A percentile compares a stretch with the other conserved stretches of the same genome.
These are phyloP conservation scores for Candida maesae DNA, from an alignment of 805 yeast genomes.

Conservation along the genomic window DNA sequence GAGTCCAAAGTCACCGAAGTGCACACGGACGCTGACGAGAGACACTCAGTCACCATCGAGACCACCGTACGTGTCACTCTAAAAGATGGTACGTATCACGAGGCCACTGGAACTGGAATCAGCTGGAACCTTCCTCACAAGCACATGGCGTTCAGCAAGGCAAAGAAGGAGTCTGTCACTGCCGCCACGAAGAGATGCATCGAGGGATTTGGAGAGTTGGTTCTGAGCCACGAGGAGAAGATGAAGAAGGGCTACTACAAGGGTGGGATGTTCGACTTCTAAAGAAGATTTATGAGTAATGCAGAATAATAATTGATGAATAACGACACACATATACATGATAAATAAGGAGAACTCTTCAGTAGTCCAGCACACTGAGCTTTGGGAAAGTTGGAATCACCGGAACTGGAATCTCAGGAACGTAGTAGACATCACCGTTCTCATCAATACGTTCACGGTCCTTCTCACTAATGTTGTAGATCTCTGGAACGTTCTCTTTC, in stretches of 20 bases:
- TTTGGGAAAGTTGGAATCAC: conserved; percentile 58
- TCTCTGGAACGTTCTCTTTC: conserved; percentile 63
- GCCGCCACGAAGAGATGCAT: conserved; percentile 79
- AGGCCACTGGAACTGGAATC: conserved; percentile 72
- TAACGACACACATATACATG: conserved; percentile 3
- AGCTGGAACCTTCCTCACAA: conserved; percentile 58
- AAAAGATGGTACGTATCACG: conserved; percentile 79
- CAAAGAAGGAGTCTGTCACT: conserved; percentile 81
- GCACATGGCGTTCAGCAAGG: conserved; percentile 73
- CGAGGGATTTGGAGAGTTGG: conserved; percentile 68
- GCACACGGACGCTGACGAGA: conserved; percentile 12
- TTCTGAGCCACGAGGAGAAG: conserved; percentile 37
- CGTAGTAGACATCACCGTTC: conserved; percentile 74
- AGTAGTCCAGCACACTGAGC: conserved; percentile 57
- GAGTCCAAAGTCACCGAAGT: conserved; percentile 19
- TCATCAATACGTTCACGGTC: conserved; percentile 90
- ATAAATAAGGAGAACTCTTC: conserved; percentile 3
- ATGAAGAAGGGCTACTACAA: conserved; percentile 32
- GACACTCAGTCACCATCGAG: conserved; percentile 30
- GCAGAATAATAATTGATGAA: neutral
- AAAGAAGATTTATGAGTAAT: too few species aligned
- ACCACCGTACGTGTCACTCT: conserved; percentile 62
- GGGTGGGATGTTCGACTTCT: conserved; percentile 31
- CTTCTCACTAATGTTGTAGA: conserved; percentile 74
- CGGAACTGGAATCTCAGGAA: conserved; percentile 76